Evolutionary conservation across 139 green algal genomes (phyloP), one percentile per base, ranked within the genome.

Genomic region (Picochlorum sp.): DNA sequence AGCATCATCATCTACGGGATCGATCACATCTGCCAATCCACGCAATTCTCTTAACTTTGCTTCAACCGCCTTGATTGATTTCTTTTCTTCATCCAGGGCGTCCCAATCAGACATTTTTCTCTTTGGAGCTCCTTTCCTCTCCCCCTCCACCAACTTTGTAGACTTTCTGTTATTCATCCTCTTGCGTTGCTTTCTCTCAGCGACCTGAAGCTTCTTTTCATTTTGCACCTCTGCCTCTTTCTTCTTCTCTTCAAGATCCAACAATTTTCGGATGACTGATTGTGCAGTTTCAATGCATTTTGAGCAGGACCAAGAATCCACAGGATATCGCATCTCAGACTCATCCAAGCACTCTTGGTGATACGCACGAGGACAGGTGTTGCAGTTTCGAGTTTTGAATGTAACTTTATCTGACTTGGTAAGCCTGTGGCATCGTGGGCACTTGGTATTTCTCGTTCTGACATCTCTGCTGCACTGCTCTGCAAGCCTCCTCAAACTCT

Each of bases 361-460:
- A 68, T 66, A 85, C 49, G 67, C 60, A 20, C 72, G 67, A 16
- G 78, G 75, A 66, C 78, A 85, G 34, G 49, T 76, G 65, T 85
- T 77, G 63, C 78, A 85, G 34, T 41, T 13, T 3, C 34, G 34
- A 54, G 83, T 62, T 45, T 80, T 49, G 20, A 85, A 65, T 4
- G 75, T 77, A 21, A 44, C 69, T 21, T 21, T 38, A 15, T 83
- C 57, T 2, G 45, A 28, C 51, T 83, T 77, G 8, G 68, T 45
- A 60, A 83, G 70, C 66, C 64, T 65, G 65, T 79, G 76, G 65
- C 78, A 85, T 18, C 72, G 68, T 49, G 68, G 56, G 65, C 78
- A 85, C 45, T 83, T 83, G 68, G 81, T 78, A 65, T 71, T 83
- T 83, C 26, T 63, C 47, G 8, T 77, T 64, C n/a, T 63, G 34